Conservation (phyloP, 2,329 filamentous ascomycete genomes). For the Coleophoma eucalyptorum region DNA sequence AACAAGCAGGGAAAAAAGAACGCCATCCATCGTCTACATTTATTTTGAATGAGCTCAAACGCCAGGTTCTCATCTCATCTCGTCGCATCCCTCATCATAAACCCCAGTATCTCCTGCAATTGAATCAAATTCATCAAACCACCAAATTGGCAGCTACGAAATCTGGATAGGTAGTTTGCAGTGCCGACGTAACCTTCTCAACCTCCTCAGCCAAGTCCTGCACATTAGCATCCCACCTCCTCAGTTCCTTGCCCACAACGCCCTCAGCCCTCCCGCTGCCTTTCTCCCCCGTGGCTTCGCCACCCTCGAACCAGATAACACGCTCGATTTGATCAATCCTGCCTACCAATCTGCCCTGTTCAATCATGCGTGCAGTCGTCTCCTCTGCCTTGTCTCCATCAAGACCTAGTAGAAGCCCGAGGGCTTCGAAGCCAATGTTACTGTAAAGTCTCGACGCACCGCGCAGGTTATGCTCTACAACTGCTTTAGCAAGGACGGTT, state of each 20-base stretch:
- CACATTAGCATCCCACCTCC: slow-evolving; percentile 87
- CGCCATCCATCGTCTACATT: too few species aligned
- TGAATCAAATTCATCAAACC: slow-evolving; percentile 22
- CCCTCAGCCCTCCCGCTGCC: slow-evolving; percentile 63
- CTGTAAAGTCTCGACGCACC: slow-evolving; percentile 76
- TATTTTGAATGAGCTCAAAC: neutral
- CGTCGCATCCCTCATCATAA: too few species aligned
- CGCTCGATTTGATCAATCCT: slow-evolving; percentile 92
- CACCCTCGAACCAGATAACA: slow-evolving; percentile 79
- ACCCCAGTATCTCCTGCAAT: too few species aligned
- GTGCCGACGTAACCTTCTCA: slow-evolving; percentile 76
- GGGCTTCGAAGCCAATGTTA: slow-evolving; percentile 72
- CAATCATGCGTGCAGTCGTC: slow-evolving; percentile 92
- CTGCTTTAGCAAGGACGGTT: slow-evolving; percentile 88
- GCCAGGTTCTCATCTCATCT: neutral
- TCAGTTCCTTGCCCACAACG: slow-evolving; percentile 65
- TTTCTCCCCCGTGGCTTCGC: slow-evolving; percentile 66
- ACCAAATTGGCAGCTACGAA: slow-evolving; percentile 53
- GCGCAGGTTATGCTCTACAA: slow-evolving; percentile 93
- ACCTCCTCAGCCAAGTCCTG: slow-evolving; percentile 84
- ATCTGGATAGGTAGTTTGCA: slow-evolving; percentile 76
- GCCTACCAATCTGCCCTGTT: slow-evolving; percentile 83
- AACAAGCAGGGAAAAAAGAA: too few species aligned
- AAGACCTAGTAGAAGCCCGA: slow-evolving; percentile 75
- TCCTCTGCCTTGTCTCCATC: slow-evolving; percentile 80